Base-by-base conservation (phyloP, 495 filamentous ascomycete genomes). In the Bathelium albidoporum region DNA sequence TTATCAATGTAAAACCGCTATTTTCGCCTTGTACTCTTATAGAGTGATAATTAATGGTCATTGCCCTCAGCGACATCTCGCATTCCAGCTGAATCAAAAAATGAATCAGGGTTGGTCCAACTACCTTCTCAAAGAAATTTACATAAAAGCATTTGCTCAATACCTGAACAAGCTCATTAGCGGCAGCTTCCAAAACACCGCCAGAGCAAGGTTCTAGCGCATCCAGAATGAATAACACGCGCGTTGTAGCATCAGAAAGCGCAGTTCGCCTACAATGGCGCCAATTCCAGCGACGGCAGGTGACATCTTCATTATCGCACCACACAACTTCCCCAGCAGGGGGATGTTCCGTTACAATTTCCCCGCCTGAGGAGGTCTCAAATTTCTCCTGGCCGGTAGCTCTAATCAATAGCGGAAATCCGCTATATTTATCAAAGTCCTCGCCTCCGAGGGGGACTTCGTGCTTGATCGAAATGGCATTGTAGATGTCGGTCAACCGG, bases 401-500 rank as follows among this genome's bases (percentile, higher is more conserved):
- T 7, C 69, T 67, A 31, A 70, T 59, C 59, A 75, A 59, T 16
- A 68, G 66, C 49, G 73, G 72, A n/a, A 68, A 59, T 0, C 73
- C 72, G 32, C 64, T 36, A 63, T 75, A 75, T 60, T 74, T 74
- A 53, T 74, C 72, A 9, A 75, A 55, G 52, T 75, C 72, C 55
- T 75, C 73, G 34, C 72, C 72, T 16, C 72, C 71, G 0, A 75
- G 59, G 9, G 72, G 73, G 32, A 75, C 70, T 59, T 74, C 71
- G 65, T 75, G 65, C 63, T 74, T 75, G 64, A 75, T 65, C 5
- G 72, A 74, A 32, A 75, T 72, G 22, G 72, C 71, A 58, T 74
- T 75, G 65, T 74, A 74, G 62, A 75, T 74, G 59, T 74, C 72
- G 12, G 73, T 75, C 58, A 75, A 62, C 20, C 72, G 71, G 45